Conservation (phyloP, 208 protist species). For the Leishmania martiniquensis region DNA sequence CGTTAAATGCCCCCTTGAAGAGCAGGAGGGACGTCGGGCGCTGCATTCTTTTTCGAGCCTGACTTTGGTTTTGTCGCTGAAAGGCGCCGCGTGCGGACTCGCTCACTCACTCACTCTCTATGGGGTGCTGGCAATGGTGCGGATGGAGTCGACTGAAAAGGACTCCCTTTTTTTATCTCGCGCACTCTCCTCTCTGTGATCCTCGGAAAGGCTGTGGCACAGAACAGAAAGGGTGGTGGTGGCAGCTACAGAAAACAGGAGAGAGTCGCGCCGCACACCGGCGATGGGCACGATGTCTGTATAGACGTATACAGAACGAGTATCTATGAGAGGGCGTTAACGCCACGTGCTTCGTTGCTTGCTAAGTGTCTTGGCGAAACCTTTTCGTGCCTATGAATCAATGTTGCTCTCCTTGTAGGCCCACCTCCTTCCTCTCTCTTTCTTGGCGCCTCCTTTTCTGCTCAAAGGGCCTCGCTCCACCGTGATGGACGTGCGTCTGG, state of each 20-base stretch:
- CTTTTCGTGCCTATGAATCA: neutral
- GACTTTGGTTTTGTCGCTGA: neutral
- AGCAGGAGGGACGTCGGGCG: slow-evolving; percentile 12
- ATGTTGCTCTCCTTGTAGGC: neutral
- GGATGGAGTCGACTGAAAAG: neutral
- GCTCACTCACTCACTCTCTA: neutral
- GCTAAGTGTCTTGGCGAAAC: neutral
- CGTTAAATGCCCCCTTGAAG: slow-evolving; percentile 11
- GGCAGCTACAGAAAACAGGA: neutral
- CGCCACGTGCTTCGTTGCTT: neutral
- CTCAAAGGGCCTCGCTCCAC: neutral
- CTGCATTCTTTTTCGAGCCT: slow-evolving; percentile 11
- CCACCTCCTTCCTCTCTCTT: neutral
- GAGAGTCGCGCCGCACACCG: too few relatives aligned
- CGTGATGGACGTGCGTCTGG: neutral
- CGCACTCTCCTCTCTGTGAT: neutral
- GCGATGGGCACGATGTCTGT: neutral
- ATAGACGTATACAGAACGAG: neutral
- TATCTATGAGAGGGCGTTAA: neutral
- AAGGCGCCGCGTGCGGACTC: too few relatives aligned
- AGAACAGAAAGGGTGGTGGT: neutral
- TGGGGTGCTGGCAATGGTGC: neutral
- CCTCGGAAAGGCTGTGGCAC: neutral
- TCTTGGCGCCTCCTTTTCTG: neutral
- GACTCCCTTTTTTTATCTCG: neutral